Evolutionary conservation across 192 early-diverging fungal genomes (phyloP).

Genomic region (Coemansia sp.): DNA sequence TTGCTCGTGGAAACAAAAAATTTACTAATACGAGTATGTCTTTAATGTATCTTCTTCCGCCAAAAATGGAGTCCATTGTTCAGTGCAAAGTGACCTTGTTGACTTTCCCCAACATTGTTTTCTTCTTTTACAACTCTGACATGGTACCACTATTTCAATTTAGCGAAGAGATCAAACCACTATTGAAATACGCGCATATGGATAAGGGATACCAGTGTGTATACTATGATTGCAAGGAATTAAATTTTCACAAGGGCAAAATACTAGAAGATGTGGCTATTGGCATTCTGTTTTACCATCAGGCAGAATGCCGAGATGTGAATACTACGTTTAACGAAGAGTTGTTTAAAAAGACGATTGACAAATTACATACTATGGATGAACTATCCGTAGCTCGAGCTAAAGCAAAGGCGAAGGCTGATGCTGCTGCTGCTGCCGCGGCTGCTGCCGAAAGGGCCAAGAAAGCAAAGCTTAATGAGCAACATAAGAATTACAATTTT

Average conservation of each 20-base stretch:
- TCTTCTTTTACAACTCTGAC: constrained; percentile 1
- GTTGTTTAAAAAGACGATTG: neutral
- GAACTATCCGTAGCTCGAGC: neutral
- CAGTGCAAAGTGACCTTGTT: neutral
- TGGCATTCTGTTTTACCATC: neutral
- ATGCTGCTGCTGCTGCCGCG: neutral
- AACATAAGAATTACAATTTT: neutral
- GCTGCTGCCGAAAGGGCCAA: neutral
- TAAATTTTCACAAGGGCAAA: neutral
- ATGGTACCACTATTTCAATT: neutral
- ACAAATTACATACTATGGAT: neutral
- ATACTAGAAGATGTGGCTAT: neutral
- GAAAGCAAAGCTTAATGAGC: neutral
- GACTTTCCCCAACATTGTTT: neutral
- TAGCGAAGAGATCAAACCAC: neutral
- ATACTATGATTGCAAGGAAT: neutral
- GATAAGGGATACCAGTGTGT: neutral
- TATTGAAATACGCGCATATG: neutral
- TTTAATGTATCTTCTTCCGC: neutral
- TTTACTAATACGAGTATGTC: neutral
- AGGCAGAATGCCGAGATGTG: neutral
- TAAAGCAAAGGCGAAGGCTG: neutral
- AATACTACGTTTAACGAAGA: neutral
- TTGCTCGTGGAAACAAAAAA: too few species aligned
- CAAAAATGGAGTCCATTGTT: neutral